These are phyloP conservation scores for Dentipellis fragilis DNA, from an alignment of 768 basidiomycete species.

Conservation along the genomic window DNA sequence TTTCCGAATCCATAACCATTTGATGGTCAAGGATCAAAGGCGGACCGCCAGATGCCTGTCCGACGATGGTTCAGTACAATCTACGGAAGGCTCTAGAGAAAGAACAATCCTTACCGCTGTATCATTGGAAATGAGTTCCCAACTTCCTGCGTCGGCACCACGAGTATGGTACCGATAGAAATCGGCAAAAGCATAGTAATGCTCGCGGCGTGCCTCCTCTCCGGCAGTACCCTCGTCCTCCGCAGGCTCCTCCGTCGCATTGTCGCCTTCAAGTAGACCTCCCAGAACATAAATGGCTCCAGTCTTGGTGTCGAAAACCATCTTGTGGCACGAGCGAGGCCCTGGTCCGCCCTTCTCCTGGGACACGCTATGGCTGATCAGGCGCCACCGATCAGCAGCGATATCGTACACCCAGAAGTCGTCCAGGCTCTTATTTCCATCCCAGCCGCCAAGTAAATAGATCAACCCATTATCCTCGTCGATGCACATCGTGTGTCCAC, in stretches of 20 bases:
- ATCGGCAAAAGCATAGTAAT: constrained; percentile 43
- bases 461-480: constrained; percentile 52
- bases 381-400: constrained; percentile 46
- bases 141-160: constrained; percentile 52
- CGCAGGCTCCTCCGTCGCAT: not conserved
- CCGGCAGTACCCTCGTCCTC: not conserved
- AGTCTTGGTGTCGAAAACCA: constrained; percentile 66
- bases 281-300: constrained; percentile 70
- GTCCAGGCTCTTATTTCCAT: constrained; percentile 60
- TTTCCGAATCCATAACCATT: constrained; percentile 65
- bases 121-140: constrained; percentile 62
- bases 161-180: constrained; percentile 70
- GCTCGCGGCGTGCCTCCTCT: constrained; percentile 1
- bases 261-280: constrained; percentile 47
- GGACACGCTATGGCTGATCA: constrained; percentile 46
- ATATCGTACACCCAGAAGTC: constrained; percentile 75
- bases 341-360: constrained; percentile 56
- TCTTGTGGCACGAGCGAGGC: constrained; percentile 70
- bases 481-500: constrained; percentile 79
- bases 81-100: not conserved
- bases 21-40: constrained; percentile 73
- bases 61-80: not conserved
- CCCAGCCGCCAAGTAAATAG: constrained; percentile 76
- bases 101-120: constrained; percentile 41
- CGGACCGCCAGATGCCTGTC: constrained; percentile 55